Evolutionary conservation across 1,284 basidiomycete genomes (phyloP), one percentile per base, ranked within the genome.

Genomic region (Malassezia equina): DNA sequence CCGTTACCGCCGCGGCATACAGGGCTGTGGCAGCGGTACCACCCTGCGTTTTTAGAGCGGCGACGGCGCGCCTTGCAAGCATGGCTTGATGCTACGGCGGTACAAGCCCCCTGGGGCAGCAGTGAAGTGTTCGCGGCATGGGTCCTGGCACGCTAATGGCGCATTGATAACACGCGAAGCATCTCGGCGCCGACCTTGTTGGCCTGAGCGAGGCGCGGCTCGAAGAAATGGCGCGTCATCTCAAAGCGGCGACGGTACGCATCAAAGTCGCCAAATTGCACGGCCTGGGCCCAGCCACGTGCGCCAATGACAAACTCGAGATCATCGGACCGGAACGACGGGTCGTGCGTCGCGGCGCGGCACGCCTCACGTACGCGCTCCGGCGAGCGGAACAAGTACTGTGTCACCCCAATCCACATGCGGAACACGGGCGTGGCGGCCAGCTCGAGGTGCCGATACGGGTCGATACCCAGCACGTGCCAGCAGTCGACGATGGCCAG

Each of bases 401-500:
- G 91, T 4, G 90, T 90, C 8, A 96, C 90, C 36, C 93, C 94
- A 52, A 98, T 87, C 86, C 94, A 96, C 63, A 96, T 81, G 47
- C 90, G 83, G 78, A 98, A 98, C 47, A 96, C 82, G 0, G 94
- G 93, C 3, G 93, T 98, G 6, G 91, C 93, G 0, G 93, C 93
- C 39, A 98, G 82, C 24, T 86, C 82, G 57, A 98, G 83, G 77
- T 98, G 90, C 36, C 83, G 83, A 73, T 89, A 95, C 0, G 93
- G 94, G 54, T 88, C 82, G 72, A 96, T 90, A 4, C 79, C 79
- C 51, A 96, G 82, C 44, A 82, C 81, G 9, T 88, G 85, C 94
- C 93, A 98, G 72, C 89, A 94, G 76, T 98, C 94, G 29, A 96
- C 94, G 87, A 98, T 98, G 15, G 91, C 90, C 41, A 98, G 81